Conservation (phyloP, 1,139 yeast genomes). For the Scheffersomyces parashehatae region DNA sequence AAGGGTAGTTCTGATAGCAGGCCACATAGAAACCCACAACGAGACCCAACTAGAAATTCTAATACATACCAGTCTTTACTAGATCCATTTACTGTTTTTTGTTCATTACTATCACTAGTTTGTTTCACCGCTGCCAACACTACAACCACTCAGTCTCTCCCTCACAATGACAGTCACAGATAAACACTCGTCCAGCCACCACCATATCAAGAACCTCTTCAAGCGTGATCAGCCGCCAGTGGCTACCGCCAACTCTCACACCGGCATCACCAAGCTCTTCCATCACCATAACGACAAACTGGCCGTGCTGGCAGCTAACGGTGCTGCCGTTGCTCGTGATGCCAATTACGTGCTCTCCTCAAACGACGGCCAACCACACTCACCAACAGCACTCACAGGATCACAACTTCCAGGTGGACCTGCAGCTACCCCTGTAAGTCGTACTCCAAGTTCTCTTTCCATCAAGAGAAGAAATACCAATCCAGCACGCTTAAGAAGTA, state of each 20-base stretch:
- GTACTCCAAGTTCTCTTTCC: slow-evolving; percentile 30
- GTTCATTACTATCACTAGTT: too few relatives aligned
- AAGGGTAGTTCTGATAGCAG: too few relatives aligned
- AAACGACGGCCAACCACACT: too few relatives aligned
- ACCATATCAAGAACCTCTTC: slow-evolving; percentile 20
- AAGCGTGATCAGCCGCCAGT: slow-evolving; percentile 15
- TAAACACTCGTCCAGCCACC: slow-evolving; percentile 6
- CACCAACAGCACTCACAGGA: too few relatives aligned
- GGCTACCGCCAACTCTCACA: slow-evolving; percentile 15
- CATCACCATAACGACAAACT: slow-evolving; percentile 9
- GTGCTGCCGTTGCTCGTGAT: not conserved
- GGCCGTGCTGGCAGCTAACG: not conserved
- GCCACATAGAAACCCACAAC: too few relatives aligned
- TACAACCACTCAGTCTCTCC: too few relatives aligned
- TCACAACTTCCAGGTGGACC: not conserved
- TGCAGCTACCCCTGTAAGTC: slow-evolving; percentile 8
- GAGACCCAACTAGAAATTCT: too few relatives aligned
- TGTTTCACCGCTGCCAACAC: too few relatives aligned
- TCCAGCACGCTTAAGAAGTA: slow-evolving; percentile 6
- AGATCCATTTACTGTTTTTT: too few relatives aligned
- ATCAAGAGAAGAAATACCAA: slow-evolving; percentile 30
- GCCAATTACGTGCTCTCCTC: not conserved
- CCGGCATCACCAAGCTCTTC: slow-evolving; percentile 29
- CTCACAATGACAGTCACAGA: too few relatives aligned
- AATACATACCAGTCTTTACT: too few relatives aligned